Percentiles rank a stretch among this genome's conserved stretches.
These are phyloP conservation scores for Aureoboletus auriporus DNA, from an alignment of 768 basidiomycete species.

Conservation along the genomic window DNA sequence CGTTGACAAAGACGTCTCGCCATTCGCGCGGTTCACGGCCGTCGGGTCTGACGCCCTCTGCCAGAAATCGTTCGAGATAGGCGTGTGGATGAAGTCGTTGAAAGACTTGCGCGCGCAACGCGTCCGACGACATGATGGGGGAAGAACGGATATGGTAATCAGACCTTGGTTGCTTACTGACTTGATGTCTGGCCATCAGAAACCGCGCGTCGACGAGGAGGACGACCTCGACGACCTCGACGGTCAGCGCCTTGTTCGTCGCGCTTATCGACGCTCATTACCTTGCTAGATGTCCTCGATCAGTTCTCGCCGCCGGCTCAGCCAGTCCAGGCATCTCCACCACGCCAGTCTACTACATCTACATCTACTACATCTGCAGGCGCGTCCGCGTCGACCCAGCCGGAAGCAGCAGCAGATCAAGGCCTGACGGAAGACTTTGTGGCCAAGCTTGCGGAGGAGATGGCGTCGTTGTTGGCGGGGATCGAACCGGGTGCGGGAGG, in stretches of 20 bases:
- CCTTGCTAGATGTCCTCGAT: conserved; percentile 44
- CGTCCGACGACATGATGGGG: conserved; percentile 17
- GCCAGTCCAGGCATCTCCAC: conserved; percentile 9
- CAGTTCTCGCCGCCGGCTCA: conserved; percentile 33
- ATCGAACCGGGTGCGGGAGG: conserved; percentile 10
- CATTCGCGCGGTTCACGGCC: conserved; percentile 67
- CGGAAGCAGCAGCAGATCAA: conserved; percentile 1
- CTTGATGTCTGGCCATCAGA: conserved; percentile 11
- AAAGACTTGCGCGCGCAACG: conserved; percentile 48
- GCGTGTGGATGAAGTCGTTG: conserved; percentile 85
- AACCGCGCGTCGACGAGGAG: conserved; percentile 29
- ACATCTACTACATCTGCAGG: conserved; percentile 8
- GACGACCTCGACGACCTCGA: conserved; percentile 41
- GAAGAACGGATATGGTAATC: conserved; percentile 2
- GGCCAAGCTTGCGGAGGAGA: conserved; percentile 37
- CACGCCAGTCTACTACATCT: conserved; percentile 10
- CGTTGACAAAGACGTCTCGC: conserved; percentile 74
- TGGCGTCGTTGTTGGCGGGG: conserved; percentile 40
- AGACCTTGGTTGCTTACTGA: neutral
- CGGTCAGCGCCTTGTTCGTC: conserved; percentile 26
- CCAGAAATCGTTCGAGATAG: conserved; percentile 84
- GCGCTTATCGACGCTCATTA: conserved; percentile 8
- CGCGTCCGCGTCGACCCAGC: conserved; percentile 15
- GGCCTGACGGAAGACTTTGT: conserved; percentile 32
- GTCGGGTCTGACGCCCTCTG: conserved; percentile 77